Evolutionary conservation across 2,329 filamentous ascomycete species (phyloP), one percentile per base, ranked within the genome.

Genomic region (Hortaea sp.): DNA sequence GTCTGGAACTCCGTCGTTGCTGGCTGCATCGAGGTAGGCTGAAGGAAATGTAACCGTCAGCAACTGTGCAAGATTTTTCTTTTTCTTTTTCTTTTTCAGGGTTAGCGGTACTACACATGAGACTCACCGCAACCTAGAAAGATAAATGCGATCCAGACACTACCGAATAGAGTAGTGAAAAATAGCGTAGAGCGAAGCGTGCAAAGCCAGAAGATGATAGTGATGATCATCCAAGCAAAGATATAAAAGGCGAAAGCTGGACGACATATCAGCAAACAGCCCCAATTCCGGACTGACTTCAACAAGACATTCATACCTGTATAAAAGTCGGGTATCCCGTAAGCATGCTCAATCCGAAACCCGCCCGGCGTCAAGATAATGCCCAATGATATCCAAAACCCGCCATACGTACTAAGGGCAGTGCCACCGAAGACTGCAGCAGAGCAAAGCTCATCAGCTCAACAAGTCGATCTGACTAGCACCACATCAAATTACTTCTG

Each of bases 151-250:
- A 64, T 88, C 85, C 48, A 58, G 48, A 89, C 81, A 48, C 76
- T 79, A 66, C 88, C 78, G 75, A 90, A 89, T n/a, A n/a, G n/a
- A 27, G 73, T 57, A 73, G 84, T 87, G 75, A 89, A 88, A 55
- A 84, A 84, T 57, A 88, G 72, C 40, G 84, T 88, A 9, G 85
- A 89, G 50, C 79, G 77, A 44, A 90, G 72, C 7, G 85, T 90
- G 72, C 81, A 83, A 49, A 89, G 57, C 35, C 88, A 71, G 53
- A 89, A 65, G 49, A 90, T 67, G 46, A 79, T 82, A 44, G 85
- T 90, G 72, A 90, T 90, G 69, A 90, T 87, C 71, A 86, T 88
- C 85, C 85, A 90, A 63, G 82, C 74, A 69, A 79, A 79, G 48
- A 90, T 70, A 75, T 84, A 90, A 62, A 89, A 79, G 46, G 82